A percentile compares a stretch with the other conserved stretches of the same genome.
Evolutionary conservation across 129 eudicot species (phyloP).

Genomic region (Scalesia atractyloides): DNA sequence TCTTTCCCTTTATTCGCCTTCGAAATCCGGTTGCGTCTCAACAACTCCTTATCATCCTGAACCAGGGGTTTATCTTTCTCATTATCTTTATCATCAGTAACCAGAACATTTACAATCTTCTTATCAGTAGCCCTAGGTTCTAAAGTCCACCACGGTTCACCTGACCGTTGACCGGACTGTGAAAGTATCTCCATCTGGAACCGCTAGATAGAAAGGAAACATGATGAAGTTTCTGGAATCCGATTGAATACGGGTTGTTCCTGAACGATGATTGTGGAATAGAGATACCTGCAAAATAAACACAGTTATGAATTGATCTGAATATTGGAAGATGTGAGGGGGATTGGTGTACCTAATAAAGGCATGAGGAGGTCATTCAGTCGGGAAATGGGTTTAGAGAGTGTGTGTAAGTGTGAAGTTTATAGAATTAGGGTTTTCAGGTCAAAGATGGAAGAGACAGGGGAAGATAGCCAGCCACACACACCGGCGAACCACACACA

Average conservation of each 20-base stretch:
- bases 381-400: constrained; percentile 21
- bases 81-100: constrained; percentile 5
- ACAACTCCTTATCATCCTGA: constrained; percentile 69
- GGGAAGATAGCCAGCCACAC: constrained; percentile 17
- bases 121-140: constrained; percentile 41
- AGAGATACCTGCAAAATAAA: constrained; percentile 60
- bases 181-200: constrained; percentile 43
- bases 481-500: constrained; percentile 11
- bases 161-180: constrained; percentile 14
- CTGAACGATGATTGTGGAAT: constrained; percentile 57
- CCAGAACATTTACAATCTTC: constrained; percentile 11
- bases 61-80: constrained; percentile 16
- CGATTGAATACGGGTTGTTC: constrained; percentile 36
- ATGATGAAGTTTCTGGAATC: constrained; percentile 39
- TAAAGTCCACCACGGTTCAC: constrained; percentile 38
- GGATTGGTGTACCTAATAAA: constrained; percentile 55
- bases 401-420: neutral
- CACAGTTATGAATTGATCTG: neutral
- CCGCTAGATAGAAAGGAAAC: constrained; percentile 35
- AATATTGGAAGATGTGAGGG: too few species aligned
- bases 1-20: constrained; percentile 78
- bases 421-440: constrained; percentile 31
- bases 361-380: constrained; percentile 80
- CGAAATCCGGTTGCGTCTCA: constrained; percentile 90
- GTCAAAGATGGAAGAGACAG: constrained; percentile 5